phyloP scores from a whole-genome alignment of 768 basidiomycete species.

The Boletus sp. region DNA sequence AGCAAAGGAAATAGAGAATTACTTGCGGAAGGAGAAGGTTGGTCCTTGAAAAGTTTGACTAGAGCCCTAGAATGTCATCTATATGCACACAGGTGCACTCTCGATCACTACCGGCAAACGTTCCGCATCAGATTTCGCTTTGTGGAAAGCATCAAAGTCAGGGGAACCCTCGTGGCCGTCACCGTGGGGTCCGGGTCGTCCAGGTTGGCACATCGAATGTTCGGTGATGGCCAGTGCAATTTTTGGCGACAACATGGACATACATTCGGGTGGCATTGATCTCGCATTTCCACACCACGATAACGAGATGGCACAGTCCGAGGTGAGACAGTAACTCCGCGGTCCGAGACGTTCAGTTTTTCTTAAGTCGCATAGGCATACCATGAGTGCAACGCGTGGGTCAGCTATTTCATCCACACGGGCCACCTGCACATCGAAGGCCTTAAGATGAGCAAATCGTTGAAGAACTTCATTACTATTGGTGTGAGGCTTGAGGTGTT shows the following conservation, averaged over 20 bases:
- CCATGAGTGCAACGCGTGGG: slow-evolving; percentile 90
- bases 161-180: slow-evolving; percentile 97
- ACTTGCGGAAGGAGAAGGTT: slow-evolving; percentile 91
- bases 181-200: slow-evolving; percentile 89
- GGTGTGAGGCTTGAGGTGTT: slow-evolving; percentile 52
- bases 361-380: slow-evolving; percentile 63
- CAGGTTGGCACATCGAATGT: slow-evolving; percentile 99
- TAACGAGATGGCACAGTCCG: slow-evolving; percentile 97
- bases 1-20: slow-evolving; percentile 91
- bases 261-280: slow-evolving; percentile 97
- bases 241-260: slow-evolving; percentile 69
- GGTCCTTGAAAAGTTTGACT: slow-evolving; percentile 5
- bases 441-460: slow-evolving; percentile 97
- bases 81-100: slow-evolving; percentile 48
- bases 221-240: slow-evolving; percentile 96
- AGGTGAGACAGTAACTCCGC: slow-evolving; percentile 49
- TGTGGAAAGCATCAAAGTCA: slow-evolving; percentile 96
- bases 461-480: slow-evolving; percentile 99
- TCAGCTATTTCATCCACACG: slow-evolving; percentile 98
- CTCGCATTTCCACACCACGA: slow-evolving; percentile 99
- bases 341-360: background rate
- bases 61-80: background rate
- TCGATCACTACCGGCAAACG: slow-evolving; percentile 61
- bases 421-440: slow-evolving; percentile 98
- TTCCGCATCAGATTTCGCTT: slow-evolving; percentile 89